Percentiles rank a stretch among this genome's conserved stretches.
These are phyloP conservation scores for Theileria luwenshuni DNA, from an alignment of 169 alveolate genomes.

Conservation along the genomic window DNA sequence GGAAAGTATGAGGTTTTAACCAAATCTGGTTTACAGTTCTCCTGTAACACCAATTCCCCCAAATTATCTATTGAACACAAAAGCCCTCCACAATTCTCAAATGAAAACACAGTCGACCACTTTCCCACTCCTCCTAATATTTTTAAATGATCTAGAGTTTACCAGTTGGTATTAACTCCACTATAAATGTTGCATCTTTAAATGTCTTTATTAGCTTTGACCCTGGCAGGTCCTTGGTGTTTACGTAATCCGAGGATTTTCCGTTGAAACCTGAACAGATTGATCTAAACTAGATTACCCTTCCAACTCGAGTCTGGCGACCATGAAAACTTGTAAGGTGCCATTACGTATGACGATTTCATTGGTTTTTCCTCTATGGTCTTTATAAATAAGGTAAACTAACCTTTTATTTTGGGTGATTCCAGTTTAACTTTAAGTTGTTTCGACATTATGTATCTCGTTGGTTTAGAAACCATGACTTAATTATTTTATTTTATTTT, in stretches of 20 bases:
- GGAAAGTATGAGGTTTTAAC: conserved; percentile 77
- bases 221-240: conserved; percentile 70
- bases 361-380: conserved; percentile 7
- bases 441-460: conserved; percentile 52
- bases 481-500: too few relatives aligned
- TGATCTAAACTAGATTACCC: conserved; percentile 13
- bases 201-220: conserved; percentile 68
- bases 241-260: conserved; percentile 63
- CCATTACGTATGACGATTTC: conserved; percentile 22
- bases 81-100: conserved; percentile 80
- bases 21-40: conserved; percentile 78
- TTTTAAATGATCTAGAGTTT: not conserved
- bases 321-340: conserved; percentile 44
- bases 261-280: conserved; percentile 72
- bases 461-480: conserved; percentile 56
- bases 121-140: conserved; percentile 45
- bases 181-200: conserved; percentile 69
- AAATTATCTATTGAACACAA: conserved; percentile 73
- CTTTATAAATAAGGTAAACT: not conserved
- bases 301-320: conserved; percentile 68
- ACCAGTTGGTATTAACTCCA: conserved; percentile 69
- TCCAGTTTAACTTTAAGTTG: conserved; percentile 20
- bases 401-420: not conserved
- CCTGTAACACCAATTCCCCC: conserved; percentile 80
- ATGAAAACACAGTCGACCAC: conserved; percentile 61